Base-by-base conservation (phyloP, 2,329 filamentous ascomycete genomes). In the Botrytis paeoniae region DNA sequence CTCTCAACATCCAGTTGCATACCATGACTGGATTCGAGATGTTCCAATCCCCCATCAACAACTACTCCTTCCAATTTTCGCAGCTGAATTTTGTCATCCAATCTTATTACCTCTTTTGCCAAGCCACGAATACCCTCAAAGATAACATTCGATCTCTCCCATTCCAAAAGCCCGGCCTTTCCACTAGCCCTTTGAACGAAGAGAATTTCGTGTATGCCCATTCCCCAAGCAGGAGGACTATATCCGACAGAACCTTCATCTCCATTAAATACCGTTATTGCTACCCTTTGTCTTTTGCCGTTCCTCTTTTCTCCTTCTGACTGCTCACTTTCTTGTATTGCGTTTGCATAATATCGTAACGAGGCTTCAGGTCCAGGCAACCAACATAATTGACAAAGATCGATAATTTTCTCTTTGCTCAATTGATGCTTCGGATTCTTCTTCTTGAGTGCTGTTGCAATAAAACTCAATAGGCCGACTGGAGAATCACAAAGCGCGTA, bases 401-500 rank as follows among this genome's bases (percentile, higher is more conserved):
- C 88, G 73, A 92, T 83, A 37, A 92, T 83, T 71, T 91, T 88
- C 22, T 83, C 82, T 5, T 83, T 82, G 2, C 83, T 83, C 69
- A 88, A 83, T 25, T 82, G 81, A 72, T 83, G 81, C 8, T 75
- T 79, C 0, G 84, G 82, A 4, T 81, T 83, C 5, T 84, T 78
- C 1, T 82, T 80, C 25, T 83, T 82, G 69, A 89, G 79, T 3
- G 83, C 81, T 77, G 84, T 85, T 73, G 89, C 78, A 7, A 89
- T 83, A 74, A 88, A 86, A 43, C 88, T 85, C 14, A 91, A 81
- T 12, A 90, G 80, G 0, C 89, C 89, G 0, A 86, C 85, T 0
- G 89, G 89, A 5, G 88, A 90, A 79, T 91, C 89, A 78, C 88
- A 89, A 2, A 91, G 83, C 1, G 88, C 88, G 75, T 90, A 91